Conservation (phyloP, 1,284 basidiomycete species). For the Moniliophthora roreri region DNA sequence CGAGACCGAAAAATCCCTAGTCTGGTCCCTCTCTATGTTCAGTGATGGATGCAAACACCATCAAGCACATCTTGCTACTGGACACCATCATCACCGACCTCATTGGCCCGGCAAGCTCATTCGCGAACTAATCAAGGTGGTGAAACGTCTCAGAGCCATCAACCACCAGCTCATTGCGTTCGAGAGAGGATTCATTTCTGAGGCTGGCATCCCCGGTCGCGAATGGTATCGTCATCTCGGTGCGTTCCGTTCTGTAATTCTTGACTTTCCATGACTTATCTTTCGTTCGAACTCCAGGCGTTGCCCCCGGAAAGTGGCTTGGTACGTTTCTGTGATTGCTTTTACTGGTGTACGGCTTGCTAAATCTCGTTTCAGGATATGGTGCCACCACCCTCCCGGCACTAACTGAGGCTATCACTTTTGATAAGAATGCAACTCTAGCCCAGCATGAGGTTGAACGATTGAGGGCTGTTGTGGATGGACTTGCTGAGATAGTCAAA, state of each 20-base stretch:
- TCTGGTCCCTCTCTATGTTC: too few relatives aligned
- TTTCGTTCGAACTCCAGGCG: too few relatives aligned
- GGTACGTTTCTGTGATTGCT: constrained; percentile 47
- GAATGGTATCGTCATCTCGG: constrained; percentile 65
- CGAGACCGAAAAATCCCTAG: too few relatives aligned
- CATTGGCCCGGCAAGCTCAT: constrained; percentile 18
- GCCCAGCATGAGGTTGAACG: constrained; percentile 68
- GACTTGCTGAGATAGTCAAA: constrained; percentile 38
- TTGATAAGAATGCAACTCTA: constrained; percentile 62
- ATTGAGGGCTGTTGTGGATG: constrained; percentile 54
- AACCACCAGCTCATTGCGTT: constrained; percentile 78
- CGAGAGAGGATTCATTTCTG: constrained; percentile 84
- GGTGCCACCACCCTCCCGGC: constrained; percentile 86
- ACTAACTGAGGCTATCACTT: constrained; percentile 76
- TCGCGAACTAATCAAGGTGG: constrained; percentile 55
- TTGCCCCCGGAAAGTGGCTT: constrained; percentile 89
- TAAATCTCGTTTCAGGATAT: constrained; percentile 52
- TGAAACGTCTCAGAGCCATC: constrained; percentile 58
- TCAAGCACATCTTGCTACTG: not conserved
- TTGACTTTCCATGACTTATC: constrained; percentile 20
- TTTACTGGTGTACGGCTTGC: not conserved
- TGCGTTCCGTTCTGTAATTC: not conserved
- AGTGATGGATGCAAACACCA: not conserved
- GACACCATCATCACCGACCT: not conserved
- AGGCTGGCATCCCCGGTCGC: constrained; percentile 76